phyloP scores from a whole-genome alignment of 305 asterid species.

The Fraxinus angustifolia region DNA sequence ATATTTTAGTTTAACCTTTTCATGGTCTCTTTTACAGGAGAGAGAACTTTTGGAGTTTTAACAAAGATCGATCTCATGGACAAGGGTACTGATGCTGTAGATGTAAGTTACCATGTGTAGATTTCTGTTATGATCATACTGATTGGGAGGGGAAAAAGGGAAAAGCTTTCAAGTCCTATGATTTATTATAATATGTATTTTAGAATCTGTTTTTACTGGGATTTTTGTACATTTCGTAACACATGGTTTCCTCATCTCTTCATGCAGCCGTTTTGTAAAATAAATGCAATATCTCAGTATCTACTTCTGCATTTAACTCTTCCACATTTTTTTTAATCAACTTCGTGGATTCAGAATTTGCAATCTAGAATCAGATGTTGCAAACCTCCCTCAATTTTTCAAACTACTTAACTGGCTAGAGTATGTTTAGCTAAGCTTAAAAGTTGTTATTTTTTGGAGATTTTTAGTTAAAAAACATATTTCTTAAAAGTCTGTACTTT shows the following conservation, averaged over 20 bases:
- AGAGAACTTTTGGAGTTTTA: slow-evolving; percentile 76
- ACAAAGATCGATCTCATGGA: slow-evolving; percentile 89
- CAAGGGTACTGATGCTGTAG: slow-evolving; percentile 85
- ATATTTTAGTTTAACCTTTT: background rate
- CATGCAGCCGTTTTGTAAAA: background rate
- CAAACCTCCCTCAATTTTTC: slow-evolving; percentile 4
- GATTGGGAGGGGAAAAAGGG: background rate
- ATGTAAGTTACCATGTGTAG: slow-evolving; percentile 43
- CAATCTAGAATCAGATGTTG: background rate
- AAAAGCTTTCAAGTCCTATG: background rate
- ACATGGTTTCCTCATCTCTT: background rate
- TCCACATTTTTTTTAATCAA: background rate
- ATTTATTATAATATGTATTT: background rate
- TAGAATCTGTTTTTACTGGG: background rate
- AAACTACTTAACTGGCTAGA: background rate
- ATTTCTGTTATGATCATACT: slow-evolving; percentile 1
- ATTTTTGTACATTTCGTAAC: background rate
- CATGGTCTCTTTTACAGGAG: slow-evolving; percentile 46
- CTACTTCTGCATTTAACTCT: background rate
- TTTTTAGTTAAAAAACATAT: background rate
- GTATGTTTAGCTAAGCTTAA: background rate
- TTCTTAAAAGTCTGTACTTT: background rate
- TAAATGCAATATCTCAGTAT: background rate
- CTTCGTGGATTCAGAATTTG: background rate
- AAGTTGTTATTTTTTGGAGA: background rate